Base-by-base conservation (phyloP, 148 eudicot species). In the Nepenthes mirabilis region DNA sequence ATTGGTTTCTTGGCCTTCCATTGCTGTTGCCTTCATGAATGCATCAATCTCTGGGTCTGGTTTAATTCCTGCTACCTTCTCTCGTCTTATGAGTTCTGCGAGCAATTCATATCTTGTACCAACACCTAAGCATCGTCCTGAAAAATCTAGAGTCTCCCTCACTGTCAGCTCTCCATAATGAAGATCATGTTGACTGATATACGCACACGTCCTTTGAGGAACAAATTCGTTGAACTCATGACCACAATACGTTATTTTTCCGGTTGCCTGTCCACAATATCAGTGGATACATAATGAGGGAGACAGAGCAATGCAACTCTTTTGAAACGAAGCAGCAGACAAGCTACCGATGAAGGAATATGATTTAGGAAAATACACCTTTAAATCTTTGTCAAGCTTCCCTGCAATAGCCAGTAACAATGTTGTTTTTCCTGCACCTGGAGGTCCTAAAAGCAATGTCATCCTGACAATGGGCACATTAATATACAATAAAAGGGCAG, bases 101-200 rank as follows among this genome's bases (percentile, higher is more conserved):
- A 86, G 65, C 71, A 82, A 10, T 10, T 80, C 86, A 61, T 84
- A 79, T 67, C 95, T 70, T 12, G 80, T 59, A 13, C 97, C 97
- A 56, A 82, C 86, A 13, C 97, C 97, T 51, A 90, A 77, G 56
- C 91, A 90, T 43, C 91, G 70, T 12, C 77, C 95, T 0, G 95
- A 79, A 67, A 90, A 90, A 65, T 90, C 85, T 36, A 90, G 52
- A 2, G 95, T 83, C 71, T 90, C 95, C 71, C 97, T 69, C 2
- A 90, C 95, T 2, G 97, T 90, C 95, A 90, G 71, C 71, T 90
- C 95, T 45, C 90, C 90, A 32, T 76, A 56, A 49, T 90, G 97
- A 62, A 90, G 84, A 73, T 90, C 88, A 61, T 82, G 73, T 51
- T 86, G 95, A 62, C 88, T 77, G 11, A 90, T 84, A 66, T 86